Conservation (phyloP, 768 basidiomycete genomes). For the Russula lepida region DNA sequence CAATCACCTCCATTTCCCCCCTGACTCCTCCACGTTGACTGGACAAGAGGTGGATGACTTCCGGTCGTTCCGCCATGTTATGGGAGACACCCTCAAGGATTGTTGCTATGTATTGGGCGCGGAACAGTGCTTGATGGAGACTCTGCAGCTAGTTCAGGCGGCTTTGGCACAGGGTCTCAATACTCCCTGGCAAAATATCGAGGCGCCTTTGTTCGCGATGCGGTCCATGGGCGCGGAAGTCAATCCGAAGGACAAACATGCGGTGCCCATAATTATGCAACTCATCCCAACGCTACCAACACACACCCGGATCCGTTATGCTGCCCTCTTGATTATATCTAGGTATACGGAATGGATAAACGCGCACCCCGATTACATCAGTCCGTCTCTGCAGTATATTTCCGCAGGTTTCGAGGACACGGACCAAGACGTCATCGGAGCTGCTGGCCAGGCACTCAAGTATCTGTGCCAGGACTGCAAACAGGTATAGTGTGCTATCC, state of each 20-base stretch:
- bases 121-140: conserved; percentile 69
- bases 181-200: conserved; percentile 88
- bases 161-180: conserved; percentile 57
- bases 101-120: conserved; percentile 92
- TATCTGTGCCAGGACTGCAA: conserved; percentile 97
- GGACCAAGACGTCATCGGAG: conserved; percentile 79
- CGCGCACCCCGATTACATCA: conserved; percentile 78
- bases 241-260: conserved; percentile 68
- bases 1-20: conserved; percentile 83
- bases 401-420: conserved; percentile 82
- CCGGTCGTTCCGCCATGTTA: conserved; percentile 90
- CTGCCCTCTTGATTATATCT: conserved; percentile 88
- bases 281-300: conserved; percentile 81
- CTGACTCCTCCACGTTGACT: conserved; percentile 52
- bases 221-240: conserved; percentile 96
- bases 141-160: conserved; percentile 71
- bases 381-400: conserved; percentile 81
- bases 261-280: conserved; percentile 95
- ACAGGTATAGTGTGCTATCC: conserved; percentile 40
- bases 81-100: conserved; percentile 99
- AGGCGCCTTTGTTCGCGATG: conserved; percentile 96
- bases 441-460: conserved; percentile 92
- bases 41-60: conserved; percentile 91
- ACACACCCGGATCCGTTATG: conserved; percentile 91
- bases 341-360: conserved; percentile 97